phyloP scores from a whole-genome alignment of 1,284 basidiomycete species.

The Fistulina hepatica region DNA sequence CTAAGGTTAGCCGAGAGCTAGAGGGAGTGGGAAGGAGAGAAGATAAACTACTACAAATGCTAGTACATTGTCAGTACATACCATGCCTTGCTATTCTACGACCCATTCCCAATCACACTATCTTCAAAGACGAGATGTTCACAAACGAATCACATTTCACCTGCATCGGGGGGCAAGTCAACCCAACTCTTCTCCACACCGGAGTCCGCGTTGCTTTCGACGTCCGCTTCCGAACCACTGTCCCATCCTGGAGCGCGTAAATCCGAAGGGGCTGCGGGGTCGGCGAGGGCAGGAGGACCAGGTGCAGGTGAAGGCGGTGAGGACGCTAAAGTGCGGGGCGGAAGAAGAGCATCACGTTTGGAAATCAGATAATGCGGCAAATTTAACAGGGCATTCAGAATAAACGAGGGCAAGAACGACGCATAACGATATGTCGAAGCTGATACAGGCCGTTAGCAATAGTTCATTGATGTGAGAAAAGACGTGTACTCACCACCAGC shows the following conservation, averaged over 20 bases:
- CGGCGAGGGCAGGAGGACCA: background rate
- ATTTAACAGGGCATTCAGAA: slow-evolving; percentile 54
- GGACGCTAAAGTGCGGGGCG: slow-evolving; percentile 34
- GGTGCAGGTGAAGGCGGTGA: slow-evolving; percentile 15
- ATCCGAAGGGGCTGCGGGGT: slow-evolving; percentile 1
- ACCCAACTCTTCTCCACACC: slow-evolving; percentile 55
- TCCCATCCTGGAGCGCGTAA: slow-evolving; percentile 23
- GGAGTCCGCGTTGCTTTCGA: slow-evolving; percentile 50
- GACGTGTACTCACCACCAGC: slow-evolving; percentile 49
- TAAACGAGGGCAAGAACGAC: slow-evolving; percentile 52
- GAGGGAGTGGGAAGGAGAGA: too few relatives aligned
- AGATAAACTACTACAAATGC: too few relatives aligned
- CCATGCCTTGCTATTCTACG: too few relatives aligned
- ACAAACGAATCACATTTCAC: too few relatives aligned
- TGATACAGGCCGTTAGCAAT: slow-evolving; percentile 21
- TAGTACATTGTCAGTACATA: too few relatives aligned
- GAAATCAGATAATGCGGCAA: slow-evolving; percentile 55
- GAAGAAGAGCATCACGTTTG: slow-evolving; percentile 47
- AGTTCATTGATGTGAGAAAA: slow-evolving; percentile 1
- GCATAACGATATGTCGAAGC: slow-evolving; percentile 57
- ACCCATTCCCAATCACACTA: too few relatives aligned
- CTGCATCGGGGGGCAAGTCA: too few relatives aligned
- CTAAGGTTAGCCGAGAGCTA: too few relatives aligned
- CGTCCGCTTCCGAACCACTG: slow-evolving; percentile 50
- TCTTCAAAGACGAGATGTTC: too few relatives aligned